A percentile compares a stretch with the other conserved stretches of the same genome.
Evolutionary conservation across 306 rosid species (phyloP).

Genomic region (Hippophae tibetana): DNA sequence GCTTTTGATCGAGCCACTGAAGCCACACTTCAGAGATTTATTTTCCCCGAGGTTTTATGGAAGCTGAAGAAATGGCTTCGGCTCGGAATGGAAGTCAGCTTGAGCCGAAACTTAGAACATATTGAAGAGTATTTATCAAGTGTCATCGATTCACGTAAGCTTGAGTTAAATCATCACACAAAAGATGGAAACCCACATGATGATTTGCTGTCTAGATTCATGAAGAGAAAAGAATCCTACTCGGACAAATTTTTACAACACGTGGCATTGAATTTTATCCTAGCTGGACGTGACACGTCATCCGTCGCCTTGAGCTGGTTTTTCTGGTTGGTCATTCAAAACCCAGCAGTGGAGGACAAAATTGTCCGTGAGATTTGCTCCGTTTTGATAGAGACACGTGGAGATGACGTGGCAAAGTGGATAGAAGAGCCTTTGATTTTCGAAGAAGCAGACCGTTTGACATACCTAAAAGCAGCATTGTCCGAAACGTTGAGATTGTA

Average conservation of each 20-base stretch:
- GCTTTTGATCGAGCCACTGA: slow-evolving; percentile 87
- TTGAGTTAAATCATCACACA: slow-evolving; percentile 54
- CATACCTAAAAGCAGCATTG: slow-evolving; percentile 63
- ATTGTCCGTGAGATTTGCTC: slow-evolving; percentile 47
- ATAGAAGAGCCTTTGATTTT: slow-evolving; percentile 54
- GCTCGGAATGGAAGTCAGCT: slow-evolving; percentile 75
- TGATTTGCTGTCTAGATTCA: slow-evolving; percentile 71
- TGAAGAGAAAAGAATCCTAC: slow-evolving; percentile 75
- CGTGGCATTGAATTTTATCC: slow-evolving; percentile 85
- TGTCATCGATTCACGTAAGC: slow-evolving; percentile 69
- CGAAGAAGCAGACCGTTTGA: slow-evolving; percentile 73
- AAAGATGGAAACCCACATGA: slow-evolving; percentile 61
- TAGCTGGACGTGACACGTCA: slow-evolving; percentile 96
- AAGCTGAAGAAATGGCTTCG: slow-evolving; percentile 73
- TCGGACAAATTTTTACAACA: slow-evolving; percentile 59
- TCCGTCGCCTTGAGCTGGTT: slow-evolving; percentile 77
- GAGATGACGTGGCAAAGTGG: slow-evolving; percentile 34
- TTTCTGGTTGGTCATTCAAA: slow-evolving; percentile 60
- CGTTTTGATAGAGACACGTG: slow-evolving; percentile 65
- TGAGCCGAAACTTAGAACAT: slow-evolving; percentile 68
- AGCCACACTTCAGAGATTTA: slow-evolving; percentile 75
- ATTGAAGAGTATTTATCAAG: slow-evolving; percentile 60
- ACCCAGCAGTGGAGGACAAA: slow-evolving; percentile 56
- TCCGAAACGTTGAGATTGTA: slow-evolving; percentile 73
- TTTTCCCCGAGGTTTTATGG: slow-evolving; percentile 69